Conservation (phyloP, 2,329 filamentous ascomycete genomes). For the Trichoderma asperellum region DNA sequence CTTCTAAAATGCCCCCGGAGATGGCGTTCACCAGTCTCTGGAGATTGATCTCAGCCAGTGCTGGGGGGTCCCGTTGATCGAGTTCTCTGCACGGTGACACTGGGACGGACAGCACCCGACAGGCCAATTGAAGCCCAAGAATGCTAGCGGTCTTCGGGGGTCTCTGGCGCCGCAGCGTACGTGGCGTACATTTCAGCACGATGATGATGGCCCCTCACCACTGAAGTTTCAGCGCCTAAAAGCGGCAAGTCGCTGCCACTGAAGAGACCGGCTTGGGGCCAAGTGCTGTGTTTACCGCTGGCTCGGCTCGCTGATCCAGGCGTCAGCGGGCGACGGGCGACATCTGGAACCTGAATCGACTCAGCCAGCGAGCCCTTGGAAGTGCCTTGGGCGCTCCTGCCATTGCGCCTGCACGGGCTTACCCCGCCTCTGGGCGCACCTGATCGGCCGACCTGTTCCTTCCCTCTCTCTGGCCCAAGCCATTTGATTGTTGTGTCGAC, state of each 20-base stretch:
- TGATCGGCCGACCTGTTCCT: conserved; percentile 6
- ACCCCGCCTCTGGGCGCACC: conserved; percentile 23
- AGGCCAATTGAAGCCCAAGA: conserved; percentile 27
- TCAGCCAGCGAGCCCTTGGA: background rate
- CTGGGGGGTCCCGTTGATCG: background rate
- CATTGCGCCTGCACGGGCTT: background rate
- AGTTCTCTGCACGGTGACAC: conserved; percentile 23
- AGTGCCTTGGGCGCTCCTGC: conserved; percentile 8
- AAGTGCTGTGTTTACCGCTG: background rate
- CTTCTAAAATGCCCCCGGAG: conserved; percentile 5
- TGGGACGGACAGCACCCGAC: conserved; percentile 18
- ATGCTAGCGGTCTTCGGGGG: conserved; percentile 25
- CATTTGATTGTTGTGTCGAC: background rate
- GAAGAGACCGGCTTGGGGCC: background rate
- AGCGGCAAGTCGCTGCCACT: conserved; percentile 23
- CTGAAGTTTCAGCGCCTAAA: conserved; percentile 30
- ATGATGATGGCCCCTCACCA: conserved; percentile 29
- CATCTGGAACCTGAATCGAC: background rate
- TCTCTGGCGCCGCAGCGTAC: conserved; percentile 20
- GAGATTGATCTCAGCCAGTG: background rate
- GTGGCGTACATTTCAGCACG: conserved; percentile 35
- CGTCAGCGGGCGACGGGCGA: background rate
- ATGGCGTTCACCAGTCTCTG: conserved; percentile 11
- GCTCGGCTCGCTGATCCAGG: background rate
- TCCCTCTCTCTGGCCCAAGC: background rate